Evolutionary conservation across 371 early-diverging fungal genomes (phyloP).

Genomic region (Actinomortierella ambigua): DNA sequence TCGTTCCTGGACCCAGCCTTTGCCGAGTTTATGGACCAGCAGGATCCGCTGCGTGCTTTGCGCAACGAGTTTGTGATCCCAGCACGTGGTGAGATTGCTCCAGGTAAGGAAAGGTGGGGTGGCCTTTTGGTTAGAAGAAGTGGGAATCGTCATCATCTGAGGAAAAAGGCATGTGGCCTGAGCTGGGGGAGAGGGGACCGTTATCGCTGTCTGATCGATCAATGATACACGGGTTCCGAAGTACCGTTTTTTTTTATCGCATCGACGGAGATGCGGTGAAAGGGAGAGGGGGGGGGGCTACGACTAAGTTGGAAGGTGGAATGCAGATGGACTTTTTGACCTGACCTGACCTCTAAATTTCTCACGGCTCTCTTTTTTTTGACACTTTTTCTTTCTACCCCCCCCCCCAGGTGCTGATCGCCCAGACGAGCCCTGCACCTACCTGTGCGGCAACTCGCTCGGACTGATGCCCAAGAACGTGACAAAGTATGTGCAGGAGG

Average conservation of each 20-base stretch:
- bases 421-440: slow-evolving; percentile 60
- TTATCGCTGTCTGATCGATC: too few relatives aligned
- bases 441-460: slow-evolving; percentile 94
- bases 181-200: too few relatives aligned
- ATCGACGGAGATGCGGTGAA: too few relatives aligned
- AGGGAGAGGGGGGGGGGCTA: too few relatives aligned
- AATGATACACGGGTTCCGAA: too few relatives aligned
- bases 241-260: too few relatives aligned
- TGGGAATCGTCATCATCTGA: too few relatives aligned
- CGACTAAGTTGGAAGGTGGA: too few relatives aligned
- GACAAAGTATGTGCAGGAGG: slow-evolving; percentile 74
- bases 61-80: slow-evolving; percentile 77
- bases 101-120: slow-evolving; percentile 20
- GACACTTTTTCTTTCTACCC: background rate
- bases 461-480: slow-evolving; percentile 86
- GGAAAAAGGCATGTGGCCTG: background rate
- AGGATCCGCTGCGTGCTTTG: slow-evolving; percentile 58
- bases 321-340: too few relatives aligned
- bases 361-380: background rate
- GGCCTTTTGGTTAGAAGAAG: background rate
- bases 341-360: too few relatives aligned
- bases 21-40: slow-evolving; percentile 62
- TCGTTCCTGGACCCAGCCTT: slow-evolving; percentile 48
- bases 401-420: slow-evolving; percentile 28
- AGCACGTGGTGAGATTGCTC: slow-evolving; percentile 48